These are phyloP conservation scores for Lichtheimia ramosa DNA, from an alignment of 371 early-diverging fungal genomes.

Conservation along the genomic window DNA sequence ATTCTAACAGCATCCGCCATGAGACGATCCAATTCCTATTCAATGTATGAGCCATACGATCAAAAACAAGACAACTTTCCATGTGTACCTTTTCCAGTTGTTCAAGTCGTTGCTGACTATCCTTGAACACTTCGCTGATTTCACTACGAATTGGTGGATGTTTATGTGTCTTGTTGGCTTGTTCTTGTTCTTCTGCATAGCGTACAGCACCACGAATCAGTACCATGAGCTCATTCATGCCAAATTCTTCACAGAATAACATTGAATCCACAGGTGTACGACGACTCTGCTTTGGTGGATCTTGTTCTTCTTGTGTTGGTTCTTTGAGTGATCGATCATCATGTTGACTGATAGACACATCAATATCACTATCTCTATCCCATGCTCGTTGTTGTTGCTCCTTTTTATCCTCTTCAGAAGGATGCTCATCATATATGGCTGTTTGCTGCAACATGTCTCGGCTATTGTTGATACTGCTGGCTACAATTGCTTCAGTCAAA, in stretches of 20 bases:
- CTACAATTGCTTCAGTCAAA: conserved; percentile 22
- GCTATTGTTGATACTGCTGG: conserved; percentile 5
- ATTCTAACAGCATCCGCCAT: conserved; percentile 10
- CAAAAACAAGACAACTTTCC: not conserved
- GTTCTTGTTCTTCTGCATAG: conserved; percentile 22
- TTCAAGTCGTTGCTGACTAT: conserved; percentile 36
- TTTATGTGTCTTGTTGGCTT: not conserved
- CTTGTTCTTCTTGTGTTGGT: not conserved
- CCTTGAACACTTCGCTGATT: conserved; percentile 38
- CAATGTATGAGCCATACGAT: not conserved
- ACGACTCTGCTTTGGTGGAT: not conserved
- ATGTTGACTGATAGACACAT: not conserved
- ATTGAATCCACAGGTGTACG: conserved; percentile 29
- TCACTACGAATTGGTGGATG: conserved; percentile 31
- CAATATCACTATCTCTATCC: not conserved
- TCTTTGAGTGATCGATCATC: not conserved
- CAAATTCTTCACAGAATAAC: conserved; percentile 49
- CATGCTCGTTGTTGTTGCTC: not conserved
- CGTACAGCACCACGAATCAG: conserved; percentile 45
- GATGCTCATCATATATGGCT: not conserved
- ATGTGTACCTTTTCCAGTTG: conserved; percentile 46
- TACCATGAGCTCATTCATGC: conserved; percentile 53
- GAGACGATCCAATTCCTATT: conserved; percentile 6
- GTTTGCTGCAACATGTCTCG: not conserved
- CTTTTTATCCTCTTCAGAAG: not conserved